These are phyloP conservation scores for Mortierella claussenii DNA, from an alignment of 192 early-diverging fungal genomes.

Conservation along the genomic window DNA sequence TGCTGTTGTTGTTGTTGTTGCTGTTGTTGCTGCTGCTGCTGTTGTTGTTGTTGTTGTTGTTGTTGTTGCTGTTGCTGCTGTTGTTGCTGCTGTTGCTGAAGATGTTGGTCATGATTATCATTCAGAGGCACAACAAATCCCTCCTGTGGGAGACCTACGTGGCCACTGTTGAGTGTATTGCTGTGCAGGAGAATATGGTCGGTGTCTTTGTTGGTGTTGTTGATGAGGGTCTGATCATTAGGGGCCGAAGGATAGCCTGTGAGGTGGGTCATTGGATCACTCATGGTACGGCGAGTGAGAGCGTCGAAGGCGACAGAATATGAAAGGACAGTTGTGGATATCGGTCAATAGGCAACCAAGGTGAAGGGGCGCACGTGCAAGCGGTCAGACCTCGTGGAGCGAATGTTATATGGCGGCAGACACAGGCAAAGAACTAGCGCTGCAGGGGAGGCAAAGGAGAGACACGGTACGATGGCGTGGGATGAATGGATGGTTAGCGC, in stretches of 20 bases:
- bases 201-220: constrained; percentile 7
- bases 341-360: no score
- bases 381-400: constrained; percentile 5
- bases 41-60: constrained; percentile 23
- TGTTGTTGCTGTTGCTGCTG: constrained; percentile 25
- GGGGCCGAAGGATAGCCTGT: constrained; percentile 39
- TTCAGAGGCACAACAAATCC: constrained; percentile 24
- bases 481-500: no score
- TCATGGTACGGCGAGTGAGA: constrained; percentile 7
- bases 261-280: constrained; percentile 26
- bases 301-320: background rate
- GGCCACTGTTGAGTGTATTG: background rate
- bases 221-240: constrained; percentile 37
- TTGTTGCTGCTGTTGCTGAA: constrained; percentile 17
- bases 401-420: background rate
- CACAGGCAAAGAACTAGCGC: no score
- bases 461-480: no score
- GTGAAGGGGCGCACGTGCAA: background rate
- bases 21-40: constrained; percentile 28
- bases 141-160: constrained; percentile 21
- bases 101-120: constrained; percentile 33
- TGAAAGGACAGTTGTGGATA: background rate
- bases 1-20: constrained; percentile 28
- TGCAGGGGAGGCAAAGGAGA: no score
- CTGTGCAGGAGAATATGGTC: constrained; percentile 7